Base-by-base conservation (phyloP, 805 yeast genomes). In the Clavispora carvajalis region DNA sequence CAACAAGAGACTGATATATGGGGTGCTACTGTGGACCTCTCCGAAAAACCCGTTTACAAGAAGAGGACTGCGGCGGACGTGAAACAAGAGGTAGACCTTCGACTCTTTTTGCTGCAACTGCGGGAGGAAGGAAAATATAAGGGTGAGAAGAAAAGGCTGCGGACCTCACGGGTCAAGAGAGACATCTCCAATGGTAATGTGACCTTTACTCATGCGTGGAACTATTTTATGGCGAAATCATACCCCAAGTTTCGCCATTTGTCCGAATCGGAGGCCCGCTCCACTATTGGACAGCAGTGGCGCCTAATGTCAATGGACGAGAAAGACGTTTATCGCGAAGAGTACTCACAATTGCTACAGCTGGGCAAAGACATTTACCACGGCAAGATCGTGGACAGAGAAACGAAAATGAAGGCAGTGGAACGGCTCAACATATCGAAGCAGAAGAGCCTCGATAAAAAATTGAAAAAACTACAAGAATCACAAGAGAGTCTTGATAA, bases 121-220 rank as follows among this genome's bases (percentile, higher is more conserved):
- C 41, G 49, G n/a, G 53, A 45, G 9, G 62, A 54, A n/a, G 41
- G 42, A 19, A n/a, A 30, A 24, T 7, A 36, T 35, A 38, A 24
- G 44, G 40, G 30, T 36, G 35, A 30, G 37, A 40, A 11, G 38
- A 37, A 21, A 43, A 39, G 35, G 30, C 44, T 33, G 31, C 49
- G 31, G 35, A 45, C 33, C 17, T 15, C 25, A 7, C 36, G 36
- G 12, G 36, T 33, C 19, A 33, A 33, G 26, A 13, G 23, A 3
- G 25, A 21, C 36, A 21, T 33, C 17, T 24, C 36, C 16, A 23
- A 29, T 9, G 48, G 44, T 34, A 25, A 57, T 29, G 42, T 64
- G 23, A 57, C 58, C 11, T 48, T 54, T 42, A 57, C 57, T 18
- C 59, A 65, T 40, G 69, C 69, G 1, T 65, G 69, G 67, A 65